Evolutionary conservation across 2,329 filamentous ascomycete genomes (phyloP).

Genomic region (Cladophialophora psammophila): DNA sequence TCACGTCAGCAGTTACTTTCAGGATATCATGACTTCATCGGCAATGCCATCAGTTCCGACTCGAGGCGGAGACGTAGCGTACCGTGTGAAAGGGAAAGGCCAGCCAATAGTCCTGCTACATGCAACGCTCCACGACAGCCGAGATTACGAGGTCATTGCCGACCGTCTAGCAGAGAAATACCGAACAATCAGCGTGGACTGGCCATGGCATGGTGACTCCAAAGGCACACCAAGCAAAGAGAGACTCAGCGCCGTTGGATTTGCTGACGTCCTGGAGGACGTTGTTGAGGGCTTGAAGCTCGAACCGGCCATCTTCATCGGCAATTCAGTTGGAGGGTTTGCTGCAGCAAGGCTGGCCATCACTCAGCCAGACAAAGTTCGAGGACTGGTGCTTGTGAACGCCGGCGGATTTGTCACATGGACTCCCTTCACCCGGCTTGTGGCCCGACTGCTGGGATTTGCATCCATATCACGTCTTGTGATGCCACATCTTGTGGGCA

Average conservation of each 20-base stretch:
- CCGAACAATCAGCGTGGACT: conserved; percentile 16
- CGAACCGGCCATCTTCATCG: conserved; percentile 10
- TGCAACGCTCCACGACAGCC: conserved; percentile 17
- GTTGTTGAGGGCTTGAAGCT: conserved; percentile 12
- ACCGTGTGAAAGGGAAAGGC: conserved; percentile 3
- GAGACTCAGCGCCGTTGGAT: conserved; percentile 8
- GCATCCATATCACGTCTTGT: conserved; percentile 7
- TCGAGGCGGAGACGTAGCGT: conserved; percentile 12
- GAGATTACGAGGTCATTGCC: conserved; percentile 17
- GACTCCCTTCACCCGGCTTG: conserved; percentile 12
- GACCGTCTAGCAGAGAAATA: conserved; percentile 10
- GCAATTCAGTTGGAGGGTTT: conserved; percentile 21
- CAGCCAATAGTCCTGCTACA: conserved; percentile 17
- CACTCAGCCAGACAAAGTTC: conserved; percentile 13
- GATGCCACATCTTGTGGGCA: conserved; percentile 10
- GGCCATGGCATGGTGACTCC: conserved; percentile 17
- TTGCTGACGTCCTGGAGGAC: conserved; percentile 16
- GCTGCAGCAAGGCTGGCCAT: conserved; percentile 13
- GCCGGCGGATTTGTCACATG: conserved; percentile 9
- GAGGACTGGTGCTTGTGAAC: conserved; percentile 12
- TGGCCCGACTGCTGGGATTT: conserved; percentile 7
- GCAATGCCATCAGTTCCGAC: conserved; percentile 8
- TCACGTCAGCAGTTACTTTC: neutral
- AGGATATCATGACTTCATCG: neutral
- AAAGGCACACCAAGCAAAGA: conserved; percentile 6